Evolutionary conservation across 2,329 filamentous ascomycete species (phyloP).

Genomic region (Ceratocystis cubensis): DNA sequence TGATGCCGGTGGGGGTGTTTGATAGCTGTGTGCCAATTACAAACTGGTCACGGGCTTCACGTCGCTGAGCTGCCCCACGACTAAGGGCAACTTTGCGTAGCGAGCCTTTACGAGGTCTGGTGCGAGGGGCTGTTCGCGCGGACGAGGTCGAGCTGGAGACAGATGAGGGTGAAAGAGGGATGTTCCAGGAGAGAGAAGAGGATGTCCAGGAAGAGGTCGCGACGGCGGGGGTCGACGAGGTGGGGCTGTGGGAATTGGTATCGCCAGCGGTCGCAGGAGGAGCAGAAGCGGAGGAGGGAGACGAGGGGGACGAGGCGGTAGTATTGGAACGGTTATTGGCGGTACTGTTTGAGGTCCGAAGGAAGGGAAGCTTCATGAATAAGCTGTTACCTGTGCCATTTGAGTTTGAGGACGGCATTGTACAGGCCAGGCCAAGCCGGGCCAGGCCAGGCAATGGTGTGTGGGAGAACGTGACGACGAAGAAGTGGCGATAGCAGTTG

Average conservation of each 20-base stretch:
- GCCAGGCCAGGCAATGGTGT: neutral
- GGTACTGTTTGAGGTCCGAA: conserved; percentile 6
- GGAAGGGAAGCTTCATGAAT: conserved; percentile 14
- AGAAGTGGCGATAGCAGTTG: no score
- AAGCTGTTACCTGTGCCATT: neutral
- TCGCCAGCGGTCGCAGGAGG: conserved; percentile 1
- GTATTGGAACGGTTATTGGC: neutral
- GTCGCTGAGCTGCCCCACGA: conserved; percentile 47
- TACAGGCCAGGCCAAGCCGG: neutral
- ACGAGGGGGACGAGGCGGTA: neutral
- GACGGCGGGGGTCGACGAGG: neutral
- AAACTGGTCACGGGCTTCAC: neutral
- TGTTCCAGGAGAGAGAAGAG: conserved; percentile 9
- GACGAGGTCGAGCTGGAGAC: neutral
- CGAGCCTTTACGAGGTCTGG: conserved; percentile 56
- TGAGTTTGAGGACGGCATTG: conserved; percentile 7
- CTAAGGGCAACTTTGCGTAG: conserved; percentile 77
- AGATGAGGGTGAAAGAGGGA: neutral
- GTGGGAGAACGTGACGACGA: neutral
- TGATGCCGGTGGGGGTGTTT: neutral
- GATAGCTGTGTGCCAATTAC: neutral
- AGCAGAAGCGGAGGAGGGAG: neutral
- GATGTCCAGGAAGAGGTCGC: neutral
- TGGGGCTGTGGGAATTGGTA: neutral
- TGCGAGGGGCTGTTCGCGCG: conserved; percentile 9